Conservation (phyloP, 805 yeast genomes). For the Nadsonia fulvescens region DNA sequence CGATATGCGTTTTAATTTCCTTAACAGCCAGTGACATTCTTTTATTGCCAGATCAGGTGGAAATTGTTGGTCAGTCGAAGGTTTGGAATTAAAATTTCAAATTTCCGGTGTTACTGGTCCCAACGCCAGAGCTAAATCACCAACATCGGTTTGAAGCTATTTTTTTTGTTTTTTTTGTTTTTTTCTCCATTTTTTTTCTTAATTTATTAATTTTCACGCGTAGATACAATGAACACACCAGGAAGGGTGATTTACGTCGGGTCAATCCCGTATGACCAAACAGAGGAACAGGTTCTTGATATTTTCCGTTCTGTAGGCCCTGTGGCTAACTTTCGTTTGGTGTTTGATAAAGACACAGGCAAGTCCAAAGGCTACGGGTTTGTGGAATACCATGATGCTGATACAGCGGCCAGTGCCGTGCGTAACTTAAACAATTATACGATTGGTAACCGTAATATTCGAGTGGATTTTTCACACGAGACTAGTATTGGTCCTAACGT, state of each 20-base stretch:
- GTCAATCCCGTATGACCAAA: constrained; percentile 79
- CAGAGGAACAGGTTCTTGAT: constrained; percentile 83
- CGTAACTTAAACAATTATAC: constrained; percentile 67
- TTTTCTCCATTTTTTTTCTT: background rate
- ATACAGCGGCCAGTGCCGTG: constrained; percentile 81
- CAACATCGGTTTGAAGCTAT: background rate
- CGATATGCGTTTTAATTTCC: constrained; percentile 58
- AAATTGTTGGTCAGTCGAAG: background rate
- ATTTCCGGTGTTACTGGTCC: constrained; percentile 3
- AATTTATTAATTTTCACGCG: background rate
- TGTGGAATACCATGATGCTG: constrained; percentile 64
- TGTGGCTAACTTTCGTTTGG: constrained; percentile 50
- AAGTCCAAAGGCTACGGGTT: constrained; percentile 83
- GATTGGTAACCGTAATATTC: constrained; percentile 51
- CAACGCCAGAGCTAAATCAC: constrained; percentile 1
- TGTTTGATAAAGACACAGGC: constrained; percentile 80
- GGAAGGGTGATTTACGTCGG: constrained; percentile 51
- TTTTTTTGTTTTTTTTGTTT: constrained; percentile 1
- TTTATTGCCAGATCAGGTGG: too few species aligned
- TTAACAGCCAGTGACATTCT: constrained; percentile 18
- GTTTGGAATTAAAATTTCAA: background rate
- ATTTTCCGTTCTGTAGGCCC: constrained; percentile 83
- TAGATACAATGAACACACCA: too few species aligned
- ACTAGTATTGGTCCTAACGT: constrained; percentile 16
- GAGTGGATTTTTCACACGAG: constrained; percentile 60